Percentiles rank a stretch among this genome's conserved stretches.
Evolutionary conservation across 1,284 basidiomycete genomes (phyloP).

Genomic region (Flammula alnicola): DNA sequence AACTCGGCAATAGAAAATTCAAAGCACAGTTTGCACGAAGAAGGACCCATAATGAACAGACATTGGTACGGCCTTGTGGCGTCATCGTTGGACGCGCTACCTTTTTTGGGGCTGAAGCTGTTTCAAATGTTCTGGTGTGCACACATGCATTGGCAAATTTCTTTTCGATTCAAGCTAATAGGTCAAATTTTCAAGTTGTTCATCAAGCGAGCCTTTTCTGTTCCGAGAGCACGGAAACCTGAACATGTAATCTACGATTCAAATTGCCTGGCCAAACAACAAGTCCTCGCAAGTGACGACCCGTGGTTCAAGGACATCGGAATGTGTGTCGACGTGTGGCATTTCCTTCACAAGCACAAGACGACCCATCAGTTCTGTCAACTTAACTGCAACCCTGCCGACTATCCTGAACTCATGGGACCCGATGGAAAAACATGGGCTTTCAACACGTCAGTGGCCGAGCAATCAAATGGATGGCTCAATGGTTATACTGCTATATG

Average conservation of each 20-base stretch:
- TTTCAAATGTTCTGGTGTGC: constrained; percentile 3
- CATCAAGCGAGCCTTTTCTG: constrained; percentile 5
- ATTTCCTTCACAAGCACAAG: constrained; percentile 44
- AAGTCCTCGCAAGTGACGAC: constrained; percentile 19
- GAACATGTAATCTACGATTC: constrained; percentile 37
- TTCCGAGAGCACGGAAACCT: constrained; percentile 15
- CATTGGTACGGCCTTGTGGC: constrained; percentile 1
- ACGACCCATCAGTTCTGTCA: constrained; percentile 35
- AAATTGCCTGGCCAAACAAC: constrained; percentile 34
- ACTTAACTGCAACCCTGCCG: constrained; percentile 39
- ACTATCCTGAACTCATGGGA: constrained; percentile 33
- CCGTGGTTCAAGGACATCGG: constrained; percentile 28
- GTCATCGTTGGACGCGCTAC: constrained; percentile 23
- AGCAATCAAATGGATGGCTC: constrained; percentile 37
- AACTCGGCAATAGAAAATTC: neutral
- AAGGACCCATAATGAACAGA: too few species aligned
- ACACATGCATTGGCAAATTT: neutral
- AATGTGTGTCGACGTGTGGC: constrained; percentile 21
- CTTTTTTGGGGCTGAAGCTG: constrained; percentile 29
- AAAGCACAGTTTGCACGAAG: neutral
- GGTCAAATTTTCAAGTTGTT: neutral
- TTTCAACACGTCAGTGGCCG: constrained; percentile 33
- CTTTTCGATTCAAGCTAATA: neutral
- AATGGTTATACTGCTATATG: constrained; percentile 33
- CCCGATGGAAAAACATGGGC: constrained; percentile 30